These are phyloP conservation scores for Aspergillus carlsbadensis DNA, from an alignment of 495 filamentous ascomycete genomes.

Conservation along the genomic window DNA sequence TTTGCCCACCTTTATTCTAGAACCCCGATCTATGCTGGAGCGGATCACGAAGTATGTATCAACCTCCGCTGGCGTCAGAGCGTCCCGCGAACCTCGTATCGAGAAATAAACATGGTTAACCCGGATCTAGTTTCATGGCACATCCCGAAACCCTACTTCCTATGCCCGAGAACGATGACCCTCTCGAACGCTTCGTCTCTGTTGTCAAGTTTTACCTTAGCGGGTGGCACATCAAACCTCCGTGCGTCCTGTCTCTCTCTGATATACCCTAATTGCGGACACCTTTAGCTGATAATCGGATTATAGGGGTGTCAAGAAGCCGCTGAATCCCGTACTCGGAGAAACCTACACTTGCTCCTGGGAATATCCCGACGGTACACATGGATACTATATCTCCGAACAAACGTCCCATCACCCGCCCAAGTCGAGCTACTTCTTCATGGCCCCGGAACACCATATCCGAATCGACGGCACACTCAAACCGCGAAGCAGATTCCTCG, in stretches of 20 bases:
- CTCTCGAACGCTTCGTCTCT: constrained; percentile 83
- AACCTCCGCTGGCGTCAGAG: neutral
- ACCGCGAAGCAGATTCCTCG: constrained; percentile 93
- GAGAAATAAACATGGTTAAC: constrained; percentile 2
- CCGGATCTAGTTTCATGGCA: constrained; percentile 83
- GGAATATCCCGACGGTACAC: constrained; percentile 84
- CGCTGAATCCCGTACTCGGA: constrained; percentile 93
- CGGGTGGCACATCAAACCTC: constrained; percentile 98
- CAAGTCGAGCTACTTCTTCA: constrained; percentile 99
- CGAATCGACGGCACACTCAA: constrained; percentile 95
- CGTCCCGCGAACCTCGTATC: neutral
- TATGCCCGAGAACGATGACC: constrained; percentile 85
- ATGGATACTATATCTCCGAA: constrained; percentile 93
- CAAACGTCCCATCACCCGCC: constrained; percentile 96
- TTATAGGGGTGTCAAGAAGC: constrained; percentile 92
- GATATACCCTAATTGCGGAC: neutral
- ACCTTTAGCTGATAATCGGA: constrained; percentile 19
- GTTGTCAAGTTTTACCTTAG: constrained; percentile 98
- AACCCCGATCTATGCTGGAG: constrained; percentile 96
- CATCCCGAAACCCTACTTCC: constrained; percentile 94
- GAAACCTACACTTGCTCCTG: constrained; percentile 95
- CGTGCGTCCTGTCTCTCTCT: constrained; percentile 57
- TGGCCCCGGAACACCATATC: constrained; percentile 92
- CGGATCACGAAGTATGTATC: constrained; percentile 87
- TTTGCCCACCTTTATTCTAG: constrained; percentile 95